These are phyloP conservation scores for Cadophora sp. DNA, from an alignment of 2,329 filamentous ascomycete genomes.

Conservation along the genomic window DNA sequence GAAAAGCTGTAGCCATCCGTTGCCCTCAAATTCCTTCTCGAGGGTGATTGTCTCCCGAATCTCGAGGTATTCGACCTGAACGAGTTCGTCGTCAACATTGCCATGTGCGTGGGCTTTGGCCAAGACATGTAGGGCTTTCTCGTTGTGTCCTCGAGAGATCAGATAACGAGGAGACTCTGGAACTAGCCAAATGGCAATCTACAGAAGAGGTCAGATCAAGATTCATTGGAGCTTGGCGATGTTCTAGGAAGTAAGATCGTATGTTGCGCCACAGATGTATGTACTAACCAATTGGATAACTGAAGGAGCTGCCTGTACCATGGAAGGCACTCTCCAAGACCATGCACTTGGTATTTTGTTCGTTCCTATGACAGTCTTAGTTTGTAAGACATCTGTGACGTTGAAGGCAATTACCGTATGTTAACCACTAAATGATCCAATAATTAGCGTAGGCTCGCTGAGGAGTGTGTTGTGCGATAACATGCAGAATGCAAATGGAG, in stretches of 20 bases:
- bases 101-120: slow-evolving; percentile 53
- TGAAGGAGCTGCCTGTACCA: slow-evolving; percentile 44
- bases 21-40: slow-evolving; percentile 54
- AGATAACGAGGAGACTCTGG: slow-evolving; percentile 50
- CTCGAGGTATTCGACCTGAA: slow-evolving; percentile 50
- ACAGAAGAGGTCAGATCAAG: not conserved
- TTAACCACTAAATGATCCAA: slow-evolving; percentile 46
- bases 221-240: not conserved
- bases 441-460: not conserved
- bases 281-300: slow-evolving; percentile 34
- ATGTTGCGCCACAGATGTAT: not conserved
- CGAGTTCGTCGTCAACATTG: slow-evolving; percentile 47
- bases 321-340: slow-evolving; percentile 45
- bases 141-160: slow-evolving; percentile 53
- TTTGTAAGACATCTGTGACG: not conserved
- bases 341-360: slow-evolving; percentile 45
- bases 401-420: slow-evolving; percentile 43
- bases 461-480: not conserved
- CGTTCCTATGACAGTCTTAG: slow-evolving; percentile 42
- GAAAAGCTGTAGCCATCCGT: slow-evolving; percentile 55
- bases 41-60: slow-evolving; percentile 52
- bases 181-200: slow-evolving; percentile 42
- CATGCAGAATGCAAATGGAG: not conserved
- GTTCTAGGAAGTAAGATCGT: not conserved
- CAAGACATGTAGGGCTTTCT: slow-evolving; percentile 56